Conservation (phyloP, 1,284 basidiomycete genomes). For the Ganoderma resinaceum region DNA sequence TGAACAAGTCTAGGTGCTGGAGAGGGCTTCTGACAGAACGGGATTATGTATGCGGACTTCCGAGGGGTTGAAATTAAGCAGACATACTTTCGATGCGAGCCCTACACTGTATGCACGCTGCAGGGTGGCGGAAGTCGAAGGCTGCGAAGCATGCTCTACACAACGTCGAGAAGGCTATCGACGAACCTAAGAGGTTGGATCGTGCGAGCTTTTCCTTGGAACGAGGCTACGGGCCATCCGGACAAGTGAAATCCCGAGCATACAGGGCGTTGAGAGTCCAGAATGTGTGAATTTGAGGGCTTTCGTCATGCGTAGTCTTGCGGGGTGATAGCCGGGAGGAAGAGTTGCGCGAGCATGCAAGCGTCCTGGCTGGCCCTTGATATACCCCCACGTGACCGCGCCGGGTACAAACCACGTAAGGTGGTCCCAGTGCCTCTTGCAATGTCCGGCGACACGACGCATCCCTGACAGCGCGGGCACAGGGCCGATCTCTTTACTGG, state of each 20-base stretch:
- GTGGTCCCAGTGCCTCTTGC: too few relatives aligned
- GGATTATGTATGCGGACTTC: conserved; percentile 6
- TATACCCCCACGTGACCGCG: neutral
- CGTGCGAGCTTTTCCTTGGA: neutral
- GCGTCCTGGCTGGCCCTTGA: neutral
- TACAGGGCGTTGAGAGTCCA: neutral
- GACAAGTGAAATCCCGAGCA: neutral
- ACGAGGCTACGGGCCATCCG: neutral
- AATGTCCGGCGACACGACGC: neutral
- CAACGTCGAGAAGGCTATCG: conserved; percentile 5
- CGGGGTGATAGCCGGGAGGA: conserved; percentile 2
- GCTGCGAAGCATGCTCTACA: conserved; percentile 3
- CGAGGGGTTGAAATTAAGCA: conserved; percentile 1
- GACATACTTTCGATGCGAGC: conserved; percentile 1
- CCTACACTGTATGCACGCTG: neutral
- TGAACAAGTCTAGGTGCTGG: conserved; percentile 11
- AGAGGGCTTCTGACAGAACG: conserved; percentile 6
- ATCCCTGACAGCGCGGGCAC: neutral
- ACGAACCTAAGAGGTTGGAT: conserved; percentile 1
- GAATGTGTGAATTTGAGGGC: neutral
- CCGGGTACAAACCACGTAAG: neutral
- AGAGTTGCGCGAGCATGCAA: neutral
- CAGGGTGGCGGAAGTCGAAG: conserved; percentile 7
- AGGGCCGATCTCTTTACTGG: neutral
- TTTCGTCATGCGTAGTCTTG: neutral